phyloP scores from a whole-genome alignment of 257 asterid species.

The Solanum neorickii region DNA sequence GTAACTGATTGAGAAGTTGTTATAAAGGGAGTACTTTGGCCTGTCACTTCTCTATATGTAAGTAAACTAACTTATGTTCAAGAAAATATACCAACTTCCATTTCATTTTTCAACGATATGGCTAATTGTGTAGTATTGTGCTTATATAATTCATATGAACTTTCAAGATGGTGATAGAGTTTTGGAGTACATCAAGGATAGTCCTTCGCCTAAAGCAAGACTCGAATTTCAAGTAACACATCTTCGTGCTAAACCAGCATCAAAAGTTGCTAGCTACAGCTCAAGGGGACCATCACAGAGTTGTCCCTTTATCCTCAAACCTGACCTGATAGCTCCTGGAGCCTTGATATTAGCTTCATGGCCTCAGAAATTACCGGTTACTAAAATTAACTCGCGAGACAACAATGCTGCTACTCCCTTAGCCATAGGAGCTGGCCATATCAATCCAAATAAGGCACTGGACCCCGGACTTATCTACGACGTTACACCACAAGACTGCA shows the following conservation, averaged over 20 bases:
- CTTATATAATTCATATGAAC: slow-evolving; percentile 46
- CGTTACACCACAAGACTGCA: not conserved
- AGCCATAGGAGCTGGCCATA: not conserved
- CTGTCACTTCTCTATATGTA: slow-evolving; percentile 25
- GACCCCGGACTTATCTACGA: not conserved
- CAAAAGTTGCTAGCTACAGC: slow-evolving; percentile 53
- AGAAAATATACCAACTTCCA: not conserved
- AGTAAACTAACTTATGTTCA: not conserved
- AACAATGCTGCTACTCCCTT: not conserved
- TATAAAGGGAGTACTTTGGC: slow-evolving; percentile 4
- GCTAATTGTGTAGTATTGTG: slow-evolving; percentile 6
- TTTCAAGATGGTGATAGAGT: slow-evolving; percentile 28
- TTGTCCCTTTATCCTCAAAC: slow-evolving; percentile 52
- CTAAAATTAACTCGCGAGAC: not conserved
- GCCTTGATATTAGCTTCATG: slow-evolving; percentile 50
- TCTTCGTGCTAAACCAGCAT: slow-evolving; percentile 37
- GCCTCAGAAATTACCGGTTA: slow-evolving; percentile 15
- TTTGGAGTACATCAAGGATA: slow-evolving; percentile 25
- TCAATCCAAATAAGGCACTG: not conserved
- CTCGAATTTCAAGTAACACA: slow-evolving; percentile 32
- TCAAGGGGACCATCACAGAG: slow-evolving; percentile 63
- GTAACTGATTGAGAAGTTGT: slow-evolving; percentile 23
- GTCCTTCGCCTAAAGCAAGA: slow-evolving; percentile 24
- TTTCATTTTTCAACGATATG: slow-evolving; percentile 20
- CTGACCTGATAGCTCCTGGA: slow-evolving; percentile 66